Evolutionary conservation across 1,139 yeast genomes (phyloP).

Genomic region (Sugiyamaella sp.): DNA sequence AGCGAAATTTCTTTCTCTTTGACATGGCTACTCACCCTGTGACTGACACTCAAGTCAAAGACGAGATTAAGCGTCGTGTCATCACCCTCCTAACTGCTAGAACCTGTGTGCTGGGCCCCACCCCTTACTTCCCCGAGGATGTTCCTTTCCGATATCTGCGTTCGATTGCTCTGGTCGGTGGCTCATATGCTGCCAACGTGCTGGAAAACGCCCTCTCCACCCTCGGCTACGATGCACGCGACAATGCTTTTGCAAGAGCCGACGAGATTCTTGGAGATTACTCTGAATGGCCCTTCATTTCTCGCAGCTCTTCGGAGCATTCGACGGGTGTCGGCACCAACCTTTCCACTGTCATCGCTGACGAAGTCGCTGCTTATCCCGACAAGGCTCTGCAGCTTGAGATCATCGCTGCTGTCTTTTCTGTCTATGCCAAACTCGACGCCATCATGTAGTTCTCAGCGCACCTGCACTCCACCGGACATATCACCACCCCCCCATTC

Average conservation of each 20-base stretch:
- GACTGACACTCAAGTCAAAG: constrained; percentile 83
- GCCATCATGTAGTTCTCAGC: constrained; percentile 35
- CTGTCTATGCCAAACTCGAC: constrained; percentile 44
- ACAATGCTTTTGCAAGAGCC: constrained; percentile 89
- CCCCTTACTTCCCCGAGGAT: constrained; percentile 67
- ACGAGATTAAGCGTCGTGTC: constrained; percentile 71
- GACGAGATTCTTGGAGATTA: constrained; percentile 85
- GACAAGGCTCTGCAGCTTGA: constrained; percentile 76
- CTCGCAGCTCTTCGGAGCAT: constrained; percentile 55
- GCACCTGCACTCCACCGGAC: background rate
- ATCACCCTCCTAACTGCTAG: constrained; percentile 70
- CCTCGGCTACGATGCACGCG: constrained; percentile 85
- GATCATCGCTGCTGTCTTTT: constrained; percentile 80
- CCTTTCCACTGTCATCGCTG: constrained; percentile 64
- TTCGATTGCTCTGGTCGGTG: constrained; percentile 80
- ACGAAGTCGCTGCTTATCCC: constrained; percentile 61
- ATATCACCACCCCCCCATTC: background rate
- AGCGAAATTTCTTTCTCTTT: constrained; percentile 88
- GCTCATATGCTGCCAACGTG: constrained; percentile 94
- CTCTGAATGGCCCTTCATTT: constrained; percentile 83
- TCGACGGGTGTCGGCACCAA: constrained; percentile 70
- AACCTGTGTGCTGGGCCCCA: constrained; percentile 53
- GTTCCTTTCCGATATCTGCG: constrained; percentile 74
- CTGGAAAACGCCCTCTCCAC: constrained; percentile 84
- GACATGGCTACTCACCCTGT: constrained; percentile 99